phyloP scores from a whole-genome alignment of 345 rosid genomes.

The Passiflora organensis region DNA sequence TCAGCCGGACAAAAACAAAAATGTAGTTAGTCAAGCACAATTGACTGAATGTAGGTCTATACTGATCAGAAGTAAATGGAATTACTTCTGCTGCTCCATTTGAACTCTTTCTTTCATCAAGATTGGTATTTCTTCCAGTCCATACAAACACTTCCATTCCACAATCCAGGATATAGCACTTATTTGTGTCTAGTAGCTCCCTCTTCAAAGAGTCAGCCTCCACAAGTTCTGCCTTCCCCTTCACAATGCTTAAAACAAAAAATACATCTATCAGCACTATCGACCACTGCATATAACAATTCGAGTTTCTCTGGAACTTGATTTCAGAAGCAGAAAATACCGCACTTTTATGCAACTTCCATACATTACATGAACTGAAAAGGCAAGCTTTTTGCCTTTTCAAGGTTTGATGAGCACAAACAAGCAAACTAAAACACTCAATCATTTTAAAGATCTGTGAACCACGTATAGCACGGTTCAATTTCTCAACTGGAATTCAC shows the following conservation, averaged over 20 bases:
- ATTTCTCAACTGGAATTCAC: too few relatives aligned
- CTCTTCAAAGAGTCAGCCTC: conserved; percentile 67
- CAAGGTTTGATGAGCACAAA: too few relatives aligned
- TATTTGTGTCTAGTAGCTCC: conserved; percentile 70
- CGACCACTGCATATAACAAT: conserved; percentile 5
- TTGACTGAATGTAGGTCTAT: neutral
- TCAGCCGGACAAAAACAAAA: conserved; percentile 2
- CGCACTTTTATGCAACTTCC: too few relatives aligned
- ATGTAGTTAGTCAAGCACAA: conserved; percentile 9
- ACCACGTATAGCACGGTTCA: too few relatives aligned
- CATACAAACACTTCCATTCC: conserved; percentile 83
- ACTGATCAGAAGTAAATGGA: conserved; percentile 10
- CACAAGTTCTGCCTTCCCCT: conserved; percentile 70
- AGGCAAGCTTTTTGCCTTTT: too few relatives aligned
- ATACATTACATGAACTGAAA: too few relatives aligned
- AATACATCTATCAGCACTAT: conserved; percentile 19
- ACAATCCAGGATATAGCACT: conserved; percentile 80
- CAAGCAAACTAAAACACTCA: too few relatives aligned
- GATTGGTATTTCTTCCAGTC: conserved; percentile 88
- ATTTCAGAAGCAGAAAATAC: conserved; percentile 1
- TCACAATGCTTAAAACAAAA: conserved; percentile 60
- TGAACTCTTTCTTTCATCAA: conserved; percentile 80
- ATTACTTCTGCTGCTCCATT: conserved; percentile 80
- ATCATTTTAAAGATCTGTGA: too few relatives aligned
- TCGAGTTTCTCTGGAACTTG: neutral